Conservation (phyloP, 139 green algal genomes). For the Gonium pectorale region DNA sequence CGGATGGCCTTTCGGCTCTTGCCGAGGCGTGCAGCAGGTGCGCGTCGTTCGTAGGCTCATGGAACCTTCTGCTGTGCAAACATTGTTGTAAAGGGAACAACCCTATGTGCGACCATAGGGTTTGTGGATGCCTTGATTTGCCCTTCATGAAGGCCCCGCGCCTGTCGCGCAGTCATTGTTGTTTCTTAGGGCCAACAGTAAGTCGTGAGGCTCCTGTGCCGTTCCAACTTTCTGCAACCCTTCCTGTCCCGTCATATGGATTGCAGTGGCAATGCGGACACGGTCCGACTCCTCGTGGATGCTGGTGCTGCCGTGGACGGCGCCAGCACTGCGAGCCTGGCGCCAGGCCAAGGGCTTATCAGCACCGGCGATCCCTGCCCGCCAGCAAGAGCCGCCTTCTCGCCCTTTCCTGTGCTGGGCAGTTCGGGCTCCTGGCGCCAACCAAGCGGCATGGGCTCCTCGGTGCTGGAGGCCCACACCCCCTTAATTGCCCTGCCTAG, state of each 20-base stretch:
- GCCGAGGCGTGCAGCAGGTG: too few species aligned
- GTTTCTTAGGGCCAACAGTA: too few species aligned
- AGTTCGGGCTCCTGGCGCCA: not conserved
- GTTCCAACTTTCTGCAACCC: not conserved
- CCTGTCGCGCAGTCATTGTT: too few species aligned
- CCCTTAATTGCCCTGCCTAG: not conserved
- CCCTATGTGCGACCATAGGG: too few species aligned
- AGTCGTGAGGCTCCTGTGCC: not conserved
- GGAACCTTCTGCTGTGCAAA: too few species aligned
- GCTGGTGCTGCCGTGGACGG: not conserved
- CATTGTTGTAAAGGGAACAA: too few species aligned
- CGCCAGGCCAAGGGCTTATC: too few species aligned
- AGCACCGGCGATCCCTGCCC: not conserved
- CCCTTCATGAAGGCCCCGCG: too few species aligned
- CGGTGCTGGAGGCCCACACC: not conserved
- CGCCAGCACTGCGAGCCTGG: too few species aligned
- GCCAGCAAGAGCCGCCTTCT: not conserved
- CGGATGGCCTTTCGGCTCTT: not conserved
- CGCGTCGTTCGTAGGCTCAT: too few species aligned
- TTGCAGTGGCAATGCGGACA: not conserved
- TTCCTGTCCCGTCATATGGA: not conserved
- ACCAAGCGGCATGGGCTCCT: not conserved
- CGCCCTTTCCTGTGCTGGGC: too few species aligned
- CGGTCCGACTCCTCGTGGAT: not conserved
- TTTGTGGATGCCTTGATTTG: too few species aligned